Evolutionary conservation across 352 stramenopile species (phyloP).

Genomic region (Phytophthora capsici): DNA sequence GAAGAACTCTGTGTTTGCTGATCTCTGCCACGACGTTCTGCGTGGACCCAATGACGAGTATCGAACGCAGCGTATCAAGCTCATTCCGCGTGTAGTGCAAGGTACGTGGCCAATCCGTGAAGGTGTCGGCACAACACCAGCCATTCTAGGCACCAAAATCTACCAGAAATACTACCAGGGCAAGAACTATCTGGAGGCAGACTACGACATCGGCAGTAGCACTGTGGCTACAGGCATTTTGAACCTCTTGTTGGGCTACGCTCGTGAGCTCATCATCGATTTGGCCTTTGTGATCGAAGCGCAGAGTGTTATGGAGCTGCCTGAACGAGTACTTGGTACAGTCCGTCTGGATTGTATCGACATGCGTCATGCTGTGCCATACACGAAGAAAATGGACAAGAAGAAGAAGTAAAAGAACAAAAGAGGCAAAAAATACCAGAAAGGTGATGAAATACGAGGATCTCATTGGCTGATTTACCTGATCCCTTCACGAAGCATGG

Average conservation of each 20-base stretch:
- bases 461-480: conserved; percentile 14
- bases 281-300: conserved; percentile 86
- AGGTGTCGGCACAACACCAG: conserved; percentile 88
- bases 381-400: conserved; percentile 40
- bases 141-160: conserved; percentile 92
- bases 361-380: conserved; percentile 57
- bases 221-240: conserved; percentile 71
- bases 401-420: conserved; percentile 33
- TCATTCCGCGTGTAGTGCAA: conserved; percentile 91
- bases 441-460: conserved; percentile 7
- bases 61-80: conserved; percentile 86
- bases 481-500: conserved; percentile 13
- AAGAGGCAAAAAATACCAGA: not conserved
- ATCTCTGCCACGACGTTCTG: conserved; percentile 75
- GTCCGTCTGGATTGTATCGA: conserved; percentile 77
- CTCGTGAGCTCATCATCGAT: conserved; percentile 79
- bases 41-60: conserved; percentile 64
- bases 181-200: conserved; percentile 72
- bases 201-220: conserved; percentile 85
- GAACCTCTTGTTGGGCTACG: conserved; percentile 75
- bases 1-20: conserved; percentile 73
- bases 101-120: conserved; percentile 90
- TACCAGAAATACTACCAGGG: conserved; percentile 78
- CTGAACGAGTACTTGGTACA: conserved; percentile 74
- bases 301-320: conserved; percentile 70